Base-by-base conservation (phyloP, 352 stramenopile genomes). In the Pythium aphanidermatum region DNA sequence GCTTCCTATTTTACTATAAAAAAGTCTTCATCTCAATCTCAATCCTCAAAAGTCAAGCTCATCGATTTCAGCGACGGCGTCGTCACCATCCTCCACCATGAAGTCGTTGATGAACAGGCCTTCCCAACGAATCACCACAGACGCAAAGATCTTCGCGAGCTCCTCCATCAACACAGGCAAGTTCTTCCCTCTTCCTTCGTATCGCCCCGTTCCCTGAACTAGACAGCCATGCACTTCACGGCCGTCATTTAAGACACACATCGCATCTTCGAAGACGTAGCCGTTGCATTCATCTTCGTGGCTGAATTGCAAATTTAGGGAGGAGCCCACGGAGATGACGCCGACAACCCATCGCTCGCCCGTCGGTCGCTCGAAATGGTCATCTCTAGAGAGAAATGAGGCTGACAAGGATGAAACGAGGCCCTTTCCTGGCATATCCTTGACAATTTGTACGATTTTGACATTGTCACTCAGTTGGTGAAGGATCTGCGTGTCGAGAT, bases 91-190 rank as follows among this genome's bases (percentile, higher is more conserved):
- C 5, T 59, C 51, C 10, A 29, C 51, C 43, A 86, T 72, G 45
- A 68, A 86, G 53, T 86, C 73, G 55, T 83, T 83, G 46, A 86
- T 75, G 50, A 86, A 86, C 20, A 86, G 55, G 29, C 65, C 64
- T 40, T 86, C 73, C 73, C 73, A 86, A 37, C 73, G 70, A 32
- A 86, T 61, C 45, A 86, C 73, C 23, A 86, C 73, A 12, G 73
- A 83, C 41, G 73, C 73, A 39, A 81, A 79, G 26, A 66, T 60
- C 54, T 83, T 74, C 46, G 69, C 58, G 40, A 86, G 42, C 44
- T 86, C 65, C n/a, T 73, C 58, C 38, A 86, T 62, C 34, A 86
- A 44, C 29, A 74, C 31, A 29, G 65, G 60, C 19, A 68, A 61
- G 33, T 63, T 56, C 26, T 70, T 55, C 35, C 65, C 72, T 26